Base-by-base conservation (phyloP, 345 rosid genomes). In the Gossypium arboreum region DNA sequence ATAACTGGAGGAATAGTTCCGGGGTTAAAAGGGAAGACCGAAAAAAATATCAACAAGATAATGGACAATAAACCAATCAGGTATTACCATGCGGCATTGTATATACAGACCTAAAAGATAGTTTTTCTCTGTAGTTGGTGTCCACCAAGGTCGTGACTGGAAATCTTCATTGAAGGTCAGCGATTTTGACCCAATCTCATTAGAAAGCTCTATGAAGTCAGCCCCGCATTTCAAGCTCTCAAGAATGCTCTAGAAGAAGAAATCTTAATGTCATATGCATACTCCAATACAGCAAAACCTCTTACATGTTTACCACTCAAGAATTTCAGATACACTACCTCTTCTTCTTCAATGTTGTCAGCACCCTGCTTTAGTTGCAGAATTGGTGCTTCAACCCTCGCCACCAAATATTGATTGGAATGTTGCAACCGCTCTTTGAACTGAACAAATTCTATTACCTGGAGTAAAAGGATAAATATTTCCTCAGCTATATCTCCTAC, bases 381-480 rank as follows among this genome's bases (percentile, higher is more conserved):
- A 72, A 93, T 74, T 57, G 94, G 78, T 52, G 85, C 79, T 84
- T 95, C 97, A 77, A 95, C 85, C 80, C 84, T 86, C 3, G 90
- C 94, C 73, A 89, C 77, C 78, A 87, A 82, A 82, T 93, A 93
- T 77, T 93, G 99, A 83, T 80, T 86, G 55, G 99, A 95, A 73
- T 69, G 85, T 80, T 93, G 97, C 84, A 95, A 81, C 34, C 86
- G 81, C 83, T 93, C 91, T 85, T 93, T 95, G 81, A 95, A 95
- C 83, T 89, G 96, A 68, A 95, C 97, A 85, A 95, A 93, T 85
- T 95, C 98, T 71, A 93, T 88, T 15, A 90, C 99, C 99, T 95
- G 91, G 80, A 76, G 79, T 34, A 71, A 18, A 75, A 76, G 50
- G 68, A 77, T 22, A 22, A 65, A 81, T 67, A 56, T 20, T 58